Base-by-base conservation (phyloP, 805 yeast genomes). In the Suhomyces tanzawaensis region DNA sequence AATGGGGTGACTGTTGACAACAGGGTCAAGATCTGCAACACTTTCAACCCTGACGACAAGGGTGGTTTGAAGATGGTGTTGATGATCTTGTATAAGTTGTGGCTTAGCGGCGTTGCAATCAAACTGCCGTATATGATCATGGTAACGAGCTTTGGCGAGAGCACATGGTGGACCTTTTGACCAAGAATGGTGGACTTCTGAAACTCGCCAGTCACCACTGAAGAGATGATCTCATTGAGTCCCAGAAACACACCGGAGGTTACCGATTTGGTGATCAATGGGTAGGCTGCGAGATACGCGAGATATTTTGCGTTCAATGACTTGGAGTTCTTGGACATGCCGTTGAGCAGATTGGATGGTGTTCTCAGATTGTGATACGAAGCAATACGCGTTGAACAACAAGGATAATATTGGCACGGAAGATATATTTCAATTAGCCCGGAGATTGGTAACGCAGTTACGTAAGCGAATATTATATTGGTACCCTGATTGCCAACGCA, bases 21-120 rank as follows among this genome's bases (percentile, higher is more conserved):
- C 1, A 81, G 69, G 1, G 76, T 53, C 36, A 74, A 48, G 11
- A 81, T 68, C 51, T 81, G 86, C 3, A 65, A 43, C 3, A 79
- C 17, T 49, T 71, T 77, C 51, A 64, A 59, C 17, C 41, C 49
- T 3, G 60, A 44, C 0, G 69, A 49, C 31, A 74, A 48, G 4
- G 77, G 76, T 1, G 69, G 64, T 24, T 40, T 46, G 49, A 70
- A 74, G 5, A 74, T 39, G 44, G 74, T 75, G 33, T 53, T 51
- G 33, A 80, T 62, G 12, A 69, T 41, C 3, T 62, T 66, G 45
- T 79, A 78, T 26, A 76, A 66, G 44, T 66, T 70, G 50, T 81
- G 86, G 3, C 78, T 62, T 26, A 79, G 57, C 6, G 88, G 88
- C 0, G 85, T 75, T 18, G 72, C 71, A 12, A 81, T 61, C 1